Evolutionary conservation across 139 green algal species (phyloP).

Genomic region (Asterochloris erici): DNA sequence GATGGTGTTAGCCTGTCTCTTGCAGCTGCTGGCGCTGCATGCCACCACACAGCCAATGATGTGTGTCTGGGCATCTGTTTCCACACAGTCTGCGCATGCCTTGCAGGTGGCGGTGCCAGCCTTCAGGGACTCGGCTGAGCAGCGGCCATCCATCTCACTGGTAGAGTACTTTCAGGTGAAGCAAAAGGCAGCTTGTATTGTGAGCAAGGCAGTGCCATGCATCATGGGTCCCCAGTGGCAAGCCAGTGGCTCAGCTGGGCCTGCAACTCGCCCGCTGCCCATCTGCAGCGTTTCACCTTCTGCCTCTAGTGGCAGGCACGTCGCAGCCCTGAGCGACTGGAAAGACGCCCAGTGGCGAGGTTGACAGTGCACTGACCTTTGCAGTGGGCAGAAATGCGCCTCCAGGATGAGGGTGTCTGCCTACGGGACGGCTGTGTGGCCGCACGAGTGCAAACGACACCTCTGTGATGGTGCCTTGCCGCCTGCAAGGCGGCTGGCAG

Average conservation of each 20-base stretch:
- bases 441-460: too few relatives aligned
- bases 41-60: too few relatives aligned
- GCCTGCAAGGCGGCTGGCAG: too few relatives aligned
- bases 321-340: neutral
- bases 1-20: neutral
- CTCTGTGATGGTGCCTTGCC: too few relatives aligned
- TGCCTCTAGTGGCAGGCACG: neutral
- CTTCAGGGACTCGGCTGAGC: conserved; percentile 39
- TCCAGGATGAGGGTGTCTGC: too few relatives aligned
- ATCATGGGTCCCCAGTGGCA: neutral
- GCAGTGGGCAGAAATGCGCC: too few relatives aligned
- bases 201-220: neutral
- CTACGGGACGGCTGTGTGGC: too few relatives aligned
- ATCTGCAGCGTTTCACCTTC: neutral
- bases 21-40: neutral
- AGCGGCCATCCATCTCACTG: conserved; percentile 23
- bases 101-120: conserved; percentile 41
- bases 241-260: neutral
- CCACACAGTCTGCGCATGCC: neutral
- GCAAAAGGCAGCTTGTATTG: neutral
- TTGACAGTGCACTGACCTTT: too few relatives aligned
- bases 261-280: too few relatives aligned
- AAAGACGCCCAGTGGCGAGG: neutral
- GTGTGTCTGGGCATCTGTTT: neutral
- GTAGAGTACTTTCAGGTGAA: conserved; percentile 52